Base-by-base conservation (phyloP, 2,329 filamentous ascomycete genomes). In the Hypoxylon sp. region DNA sequence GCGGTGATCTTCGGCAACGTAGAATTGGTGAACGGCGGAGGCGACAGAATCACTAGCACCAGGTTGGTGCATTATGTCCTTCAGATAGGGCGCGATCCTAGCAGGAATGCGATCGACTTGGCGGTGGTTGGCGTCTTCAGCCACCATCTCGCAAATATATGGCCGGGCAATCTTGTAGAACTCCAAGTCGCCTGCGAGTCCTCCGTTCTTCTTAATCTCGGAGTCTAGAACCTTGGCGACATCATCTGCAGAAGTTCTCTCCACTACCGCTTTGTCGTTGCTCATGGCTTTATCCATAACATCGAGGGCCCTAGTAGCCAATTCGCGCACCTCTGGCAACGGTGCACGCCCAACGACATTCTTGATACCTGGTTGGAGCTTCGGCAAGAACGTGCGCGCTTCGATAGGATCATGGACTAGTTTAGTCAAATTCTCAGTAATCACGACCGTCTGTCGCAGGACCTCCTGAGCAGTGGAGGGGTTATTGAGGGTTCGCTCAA, bases 361-460 rank as follows among this genome's bases (percentile, higher is more conserved):
- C 85, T 98, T 94, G 51, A 99, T 92, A 88, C 96, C 96, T 48
- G 96, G 96, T 77, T 93, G 92, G 58, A 99, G 86, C 82, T 97
- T 98, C 57, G 96, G 96, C 79, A 99, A 83, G 86, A 99, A 99
- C 62, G 93, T 93, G 73, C 96, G 89, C 35, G 96, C 96, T 84
- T 99, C 96, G 67, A 97, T 90, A 13, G 96, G 96, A 79, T 91
- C 95, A 81, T 99, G 96, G 30, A 99, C 96, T 33, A 99, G 90
- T 85, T 97, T 98, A 68, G 96, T 99, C 84, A 99, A 85, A 83
- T 99, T 99, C 84, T 99, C 96, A 20, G 96, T 92, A 57, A 99
- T 97, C 61, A 99, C 94, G 31, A 97, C 94, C 2, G 96, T 97
- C 83, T 98, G 95, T 69, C 96, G 92, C 62, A 98, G 86, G 22